Percentiles rank a stretch among this genome's conserved stretches.
Evolutionary conservation across 1,284 basidiomycete species (phyloP).

Genomic region (Golubevia sp.): DNA sequence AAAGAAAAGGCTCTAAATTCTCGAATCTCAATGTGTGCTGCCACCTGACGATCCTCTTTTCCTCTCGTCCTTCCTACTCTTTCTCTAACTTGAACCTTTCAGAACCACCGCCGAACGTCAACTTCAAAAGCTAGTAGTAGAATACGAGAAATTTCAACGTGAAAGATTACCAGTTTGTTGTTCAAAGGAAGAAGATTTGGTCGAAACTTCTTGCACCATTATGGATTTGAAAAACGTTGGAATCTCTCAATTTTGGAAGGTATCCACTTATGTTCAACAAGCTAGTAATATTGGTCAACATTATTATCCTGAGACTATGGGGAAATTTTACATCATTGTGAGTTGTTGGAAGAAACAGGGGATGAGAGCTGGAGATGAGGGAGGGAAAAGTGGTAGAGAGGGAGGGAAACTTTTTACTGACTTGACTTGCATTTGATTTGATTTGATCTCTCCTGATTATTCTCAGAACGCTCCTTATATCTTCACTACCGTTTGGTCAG

Average conservation of each 20-base stretch:
- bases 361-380: too few species aligned
- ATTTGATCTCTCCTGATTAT: constrained; percentile 14
- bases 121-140: constrained; percentile 83
- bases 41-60: too few species aligned
- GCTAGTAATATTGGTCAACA: constrained; percentile 85
- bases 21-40: too few species aligned
- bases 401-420: too few species aligned
- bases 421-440: too few species aligned
- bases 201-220: constrained; percentile 98
- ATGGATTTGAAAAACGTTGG: constrained; percentile 86
- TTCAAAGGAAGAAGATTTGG: constrained; percentile 74
- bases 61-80: not conserved
- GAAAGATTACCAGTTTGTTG: constrained; percentile 77
- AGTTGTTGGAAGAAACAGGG: not conserved
- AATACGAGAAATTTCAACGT: constrained; percentile 87
- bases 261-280: constrained; percentile 85
- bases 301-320: constrained; percentile 80
- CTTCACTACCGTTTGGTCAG: constrained; percentile 84
- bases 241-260: constrained; percentile 82
- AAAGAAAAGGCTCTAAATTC: too few species aligned
- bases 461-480: constrained; percentile 73
- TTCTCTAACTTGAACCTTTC: constrained; percentile 16
- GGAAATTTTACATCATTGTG: constrained; percentile 86
- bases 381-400: too few species aligned
- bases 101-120: constrained; percentile 86